Evolutionary conservation across 2,329 filamentous ascomycete genomes (phyloP).

Genomic region (Stagonosporopsis tanaceti): DNA sequence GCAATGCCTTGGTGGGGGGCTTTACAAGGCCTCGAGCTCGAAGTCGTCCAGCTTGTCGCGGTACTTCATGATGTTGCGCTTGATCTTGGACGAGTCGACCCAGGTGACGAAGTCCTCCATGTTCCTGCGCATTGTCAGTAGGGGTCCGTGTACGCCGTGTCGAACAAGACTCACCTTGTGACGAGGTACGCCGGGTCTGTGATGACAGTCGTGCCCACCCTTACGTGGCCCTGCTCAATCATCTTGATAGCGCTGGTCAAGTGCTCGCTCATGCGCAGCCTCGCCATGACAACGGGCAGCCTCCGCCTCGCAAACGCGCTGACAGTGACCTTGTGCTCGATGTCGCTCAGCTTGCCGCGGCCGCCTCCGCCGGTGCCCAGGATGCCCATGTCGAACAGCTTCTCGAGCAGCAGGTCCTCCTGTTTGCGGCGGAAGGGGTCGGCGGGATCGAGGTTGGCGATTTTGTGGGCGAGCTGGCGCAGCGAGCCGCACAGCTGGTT

Average conservation of each 20-base stretch:
- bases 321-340: conserved; percentile 90
- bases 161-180: conserved; percentile 58
- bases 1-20: background rate
- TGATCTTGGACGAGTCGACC: conserved; percentile 96
- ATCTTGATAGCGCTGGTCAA: conserved; percentile 81
- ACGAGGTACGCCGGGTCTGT: conserved; percentile 91
- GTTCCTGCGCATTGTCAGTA: conserved; percentile 57
- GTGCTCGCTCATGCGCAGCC: conserved; percentile 89
- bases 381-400: conserved; percentile 92
- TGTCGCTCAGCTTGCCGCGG: conserved; percentile 69
- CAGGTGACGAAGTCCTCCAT: conserved; percentile 98
- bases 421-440: conserved; percentile 82
- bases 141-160: background rate
- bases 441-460: conserved; percentile 80
- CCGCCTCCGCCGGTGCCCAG: conserved; percentile 71
- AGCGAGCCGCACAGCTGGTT: conserved; percentile 67
- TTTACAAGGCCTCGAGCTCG: conserved; percentile 65
- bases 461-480: conserved; percentile 86
- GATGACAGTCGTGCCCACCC: conserved; percentile 88
- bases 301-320: conserved; percentile 85
- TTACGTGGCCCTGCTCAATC: conserved; percentile 92
- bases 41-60: conserved; percentile 96
- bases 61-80: conserved; percentile 94
- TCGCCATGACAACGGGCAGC: conserved; percentile 88
- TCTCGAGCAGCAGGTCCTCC: conserved; percentile 86